A percentile compares a stretch with the other conserved stretches of the same genome.
phyloP scores from a whole-genome alignment of 2,329 filamentous ascomycete genomes.

The Diaporthe vaccinii region DNA sequence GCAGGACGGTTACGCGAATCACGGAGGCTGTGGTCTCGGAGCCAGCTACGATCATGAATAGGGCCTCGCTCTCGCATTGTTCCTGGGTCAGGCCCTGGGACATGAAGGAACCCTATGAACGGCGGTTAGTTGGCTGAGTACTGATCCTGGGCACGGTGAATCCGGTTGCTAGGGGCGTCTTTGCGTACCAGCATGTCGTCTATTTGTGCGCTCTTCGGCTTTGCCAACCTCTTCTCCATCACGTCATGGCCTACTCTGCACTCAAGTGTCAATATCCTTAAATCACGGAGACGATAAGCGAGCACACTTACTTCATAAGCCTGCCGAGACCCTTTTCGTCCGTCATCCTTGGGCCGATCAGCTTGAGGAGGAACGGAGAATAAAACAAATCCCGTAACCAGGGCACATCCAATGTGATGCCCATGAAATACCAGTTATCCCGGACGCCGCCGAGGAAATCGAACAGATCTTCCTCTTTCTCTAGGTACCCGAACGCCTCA shows the following conservation, averaged over 20 bases:
- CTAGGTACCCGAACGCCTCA: slow-evolving; percentile 58
- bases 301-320: slow-evolving; percentile 44
- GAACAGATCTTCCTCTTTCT: slow-evolving; percentile 57
- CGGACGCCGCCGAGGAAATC: slow-evolving; percentile 58
- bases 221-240: slow-evolving; percentile 56
- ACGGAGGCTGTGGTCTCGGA: slow-evolving; percentile 65
- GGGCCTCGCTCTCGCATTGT: slow-evolving; percentile 55
- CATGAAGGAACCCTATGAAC: slow-evolving; percentile 57
- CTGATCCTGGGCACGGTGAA: too few species aligned
- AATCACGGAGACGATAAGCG: slow-evolving; percentile 47
- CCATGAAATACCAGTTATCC: slow-evolving; percentile 55
- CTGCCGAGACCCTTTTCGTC: slow-evolving; percentile 47
- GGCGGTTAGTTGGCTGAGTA: neutral
- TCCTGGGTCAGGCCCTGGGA: slow-evolving; percentile 56
- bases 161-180: slow-evolving; percentile 54
- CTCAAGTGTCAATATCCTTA: neutral
- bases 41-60: slow-evolving; percentile 55
- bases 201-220: slow-evolving; percentile 55
- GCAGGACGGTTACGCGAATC: slow-evolving; percentile 55
- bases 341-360: slow-evolving; percentile 50
- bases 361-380: slow-evolving; percentile 49
- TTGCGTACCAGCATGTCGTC: slow-evolving; percentile 62
- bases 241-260: slow-evolving; percentile 52
- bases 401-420: slow-evolving; percentile 56
- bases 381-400: slow-evolving; percentile 46